Evolutionary conservation across 441 rosid species (phyloP), one percentile per base, ranked within the genome.

Genomic region (Rhodomyrtus psidioides): DNA sequence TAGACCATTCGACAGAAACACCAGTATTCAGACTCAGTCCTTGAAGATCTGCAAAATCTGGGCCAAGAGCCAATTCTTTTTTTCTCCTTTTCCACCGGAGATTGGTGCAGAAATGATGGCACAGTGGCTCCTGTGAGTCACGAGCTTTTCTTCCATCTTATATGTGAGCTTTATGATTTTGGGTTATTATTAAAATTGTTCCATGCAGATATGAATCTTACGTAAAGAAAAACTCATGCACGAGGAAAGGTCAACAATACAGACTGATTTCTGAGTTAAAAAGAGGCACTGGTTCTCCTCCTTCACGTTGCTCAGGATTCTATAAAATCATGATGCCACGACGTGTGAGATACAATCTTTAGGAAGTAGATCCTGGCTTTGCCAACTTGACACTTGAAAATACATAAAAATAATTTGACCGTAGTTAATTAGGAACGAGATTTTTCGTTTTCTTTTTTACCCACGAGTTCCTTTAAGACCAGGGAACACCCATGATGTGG

Each of bases 401-500:
- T 70, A 70, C 34, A 34, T 34, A 70, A 21, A 39, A 39, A 34
- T 70, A 70, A 70, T 70, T 70, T 12, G 42, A 70, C 49, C 49
- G 21, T 42, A 39, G 79, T 39, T 13, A 70, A 70, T 19, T 19
- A 70, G 79, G 39, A 70, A 39, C 51, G 2, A 39, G 51, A 70
- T 39, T 70, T 70, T 4, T 39, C 15, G 53, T 70, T 39, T 70
- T 13, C 51, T 39, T 70, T 70, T 70, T 56, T 9, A 56, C 76
- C 42, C 79, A 70, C 15, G 49, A 39, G n/a, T 70, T 70, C 21
- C n/a, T 70, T 70, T 70, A 39, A 70, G 79, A 39, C 23, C n/a
- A 21, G 16, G 39, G 79, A 70, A 39, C 90, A 85, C 89, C 91
- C 85, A 82, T 82, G 75, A 86, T 83, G 95, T 92, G 97, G 94